A percentile compares a stretch with the other conserved stretches of the same genome.
Evolutionary conservation across 352 stramenopile genomes (phyloP).

Genomic region (Globisporangium paroecandrum): DNA sequence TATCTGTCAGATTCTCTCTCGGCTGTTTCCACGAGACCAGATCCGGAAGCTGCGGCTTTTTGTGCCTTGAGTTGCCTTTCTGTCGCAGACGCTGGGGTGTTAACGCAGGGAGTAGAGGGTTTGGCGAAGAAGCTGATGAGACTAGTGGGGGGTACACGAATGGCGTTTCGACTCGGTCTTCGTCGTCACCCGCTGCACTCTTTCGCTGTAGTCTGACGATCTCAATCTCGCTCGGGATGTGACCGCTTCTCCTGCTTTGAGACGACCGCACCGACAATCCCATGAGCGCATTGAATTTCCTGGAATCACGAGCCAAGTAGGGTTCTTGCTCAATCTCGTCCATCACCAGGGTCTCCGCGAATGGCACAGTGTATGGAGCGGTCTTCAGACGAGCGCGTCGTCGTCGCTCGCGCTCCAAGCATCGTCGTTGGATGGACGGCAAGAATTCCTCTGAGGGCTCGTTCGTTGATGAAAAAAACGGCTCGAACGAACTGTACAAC

Average conservation of each 20-base stretch:
- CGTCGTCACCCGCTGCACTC: constrained; percentile 20
- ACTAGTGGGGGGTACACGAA: neutral
- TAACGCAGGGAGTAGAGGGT: constrained; percentile 6
- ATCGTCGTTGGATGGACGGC: constrained; percentile 38
- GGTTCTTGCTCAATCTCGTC: constrained; percentile 44
- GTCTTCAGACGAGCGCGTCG: constrained; percentile 11
- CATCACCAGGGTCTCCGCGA: constrained; percentile 34
- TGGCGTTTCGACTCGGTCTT: constrained; percentile 23
- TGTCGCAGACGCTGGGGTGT: constrained; percentile 13
- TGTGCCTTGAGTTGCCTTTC: constrained; percentile 16
- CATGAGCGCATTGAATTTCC: constrained; percentile 52
- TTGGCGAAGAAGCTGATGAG: neutral
- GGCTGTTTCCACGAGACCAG: constrained; percentile 11
- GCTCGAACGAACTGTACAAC: constrained; percentile 54
- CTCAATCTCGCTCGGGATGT: constrained; percentile 36
- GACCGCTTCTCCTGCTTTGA: constrained; percentile 26
- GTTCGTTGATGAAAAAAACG: constrained; percentile 44
- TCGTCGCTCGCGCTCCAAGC: constrained; percentile 22
- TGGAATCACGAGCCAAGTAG: constrained; percentile 53
- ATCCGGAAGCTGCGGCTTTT: constrained; percentile 10
- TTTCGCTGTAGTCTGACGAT: constrained; percentile 36
- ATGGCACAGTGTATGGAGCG: constrained; percentile 33
- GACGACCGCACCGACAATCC: constrained; percentile 35
- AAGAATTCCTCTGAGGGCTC: constrained; percentile 47
- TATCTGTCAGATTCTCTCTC: constrained; percentile 5